These are phyloP conservation scores for Ambrosiella beaveri DNA, from an alignment of 2,329 filamentous ascomycete species.

Conservation along the genomic window DNA sequence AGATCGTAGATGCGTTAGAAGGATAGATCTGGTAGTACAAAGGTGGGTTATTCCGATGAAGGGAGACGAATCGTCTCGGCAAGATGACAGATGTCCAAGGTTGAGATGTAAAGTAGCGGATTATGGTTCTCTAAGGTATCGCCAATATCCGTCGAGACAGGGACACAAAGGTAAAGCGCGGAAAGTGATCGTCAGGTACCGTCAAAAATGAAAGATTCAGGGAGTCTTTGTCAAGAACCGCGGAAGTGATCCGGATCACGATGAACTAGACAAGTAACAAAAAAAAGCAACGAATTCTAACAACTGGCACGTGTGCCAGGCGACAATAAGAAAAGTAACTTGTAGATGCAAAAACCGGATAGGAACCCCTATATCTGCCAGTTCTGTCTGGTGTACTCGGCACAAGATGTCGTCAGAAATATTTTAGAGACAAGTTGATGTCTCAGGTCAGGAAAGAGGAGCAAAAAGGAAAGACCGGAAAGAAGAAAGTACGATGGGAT, in stretches of 20 bases:
- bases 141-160: no score
- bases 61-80: not conserved
- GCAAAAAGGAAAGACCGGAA: slow-evolving; percentile 17
- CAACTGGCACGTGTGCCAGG: no score
- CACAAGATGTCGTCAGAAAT: not conserved
- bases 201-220: not conserved
- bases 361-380: no score
- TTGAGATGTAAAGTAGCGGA: no score
- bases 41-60: not conserved
- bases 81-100: not conserved
- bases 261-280: not conserved
- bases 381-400: no score
- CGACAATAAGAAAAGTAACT: no score
- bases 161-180: not conserved
- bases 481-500: slow-evolving; percentile 18
- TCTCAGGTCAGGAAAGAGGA: slow-evolving; percentile 14
- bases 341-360: no score
- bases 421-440: not conserved
- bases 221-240: not conserved
- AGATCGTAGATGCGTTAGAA: not conserved
- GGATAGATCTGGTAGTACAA: not conserved
- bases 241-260: not conserved
- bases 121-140: no score
- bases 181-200: not conserved
- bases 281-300: not conserved